Percentiles rank a stretch among this genome's conserved stretches.
Conservation (phyloP, 2,329 filamentous ascomycete species). For the Rutstroemia sp. region DNA sequence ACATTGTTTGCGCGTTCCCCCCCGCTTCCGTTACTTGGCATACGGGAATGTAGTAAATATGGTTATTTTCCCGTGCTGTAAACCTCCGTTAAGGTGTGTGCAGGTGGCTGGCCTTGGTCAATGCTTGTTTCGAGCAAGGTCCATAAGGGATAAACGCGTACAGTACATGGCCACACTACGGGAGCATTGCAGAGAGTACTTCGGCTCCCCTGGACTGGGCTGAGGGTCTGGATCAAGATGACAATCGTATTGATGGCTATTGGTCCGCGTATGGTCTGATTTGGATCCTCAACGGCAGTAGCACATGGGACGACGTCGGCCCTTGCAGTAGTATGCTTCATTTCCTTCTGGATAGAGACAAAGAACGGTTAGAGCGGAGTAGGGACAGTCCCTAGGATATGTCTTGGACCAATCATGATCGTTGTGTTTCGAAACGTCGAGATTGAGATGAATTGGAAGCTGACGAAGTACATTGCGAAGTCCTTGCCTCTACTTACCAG, state of each 20-base stretch:
- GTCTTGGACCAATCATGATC: not conserved
- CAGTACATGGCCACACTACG: too few relatives aligned
- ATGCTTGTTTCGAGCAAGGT: too few relatives aligned
- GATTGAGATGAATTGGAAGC: not conserved
- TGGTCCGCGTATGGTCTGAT: too few relatives aligned
- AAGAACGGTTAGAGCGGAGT: not conserved
- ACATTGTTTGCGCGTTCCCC: not conserved
- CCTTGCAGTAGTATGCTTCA: not conserved
- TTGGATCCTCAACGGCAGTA: too few relatives aligned
- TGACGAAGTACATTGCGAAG: constrained; percentile 6
- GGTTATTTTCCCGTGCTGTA: not conserved
- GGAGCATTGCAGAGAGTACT: too few relatives aligned
- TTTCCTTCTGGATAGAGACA: not conserved
- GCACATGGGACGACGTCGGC: not conserved
- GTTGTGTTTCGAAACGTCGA: not conserved
- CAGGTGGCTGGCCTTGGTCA: too few relatives aligned
- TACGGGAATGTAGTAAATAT: too few relatives aligned
- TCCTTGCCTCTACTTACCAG: not conserved
- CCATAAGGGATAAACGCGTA: too few relatives aligned
- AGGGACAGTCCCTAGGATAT: not conserved
- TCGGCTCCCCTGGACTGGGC: too few relatives aligned
- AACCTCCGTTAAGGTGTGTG: not conserved
- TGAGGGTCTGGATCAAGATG: too few relatives aligned
- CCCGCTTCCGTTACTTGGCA: not conserved
- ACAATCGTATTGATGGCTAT: too few relatives aligned